phyloP scores from a whole-genome alignment of 257 asterid species.

The Capsicum baccatum region DNA sequence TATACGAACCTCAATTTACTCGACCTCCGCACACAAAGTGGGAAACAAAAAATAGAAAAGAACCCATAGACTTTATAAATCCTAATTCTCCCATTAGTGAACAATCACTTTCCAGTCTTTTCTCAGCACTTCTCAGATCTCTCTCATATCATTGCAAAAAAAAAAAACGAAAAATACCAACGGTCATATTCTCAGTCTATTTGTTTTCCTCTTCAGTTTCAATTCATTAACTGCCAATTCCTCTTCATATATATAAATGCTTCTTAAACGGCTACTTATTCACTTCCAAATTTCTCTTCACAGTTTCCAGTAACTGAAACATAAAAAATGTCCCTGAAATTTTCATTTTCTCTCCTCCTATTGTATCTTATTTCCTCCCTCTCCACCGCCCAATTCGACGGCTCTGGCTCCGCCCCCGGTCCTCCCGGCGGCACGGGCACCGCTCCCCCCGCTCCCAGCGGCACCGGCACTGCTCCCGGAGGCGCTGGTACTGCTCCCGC shows the following conservation, averaged over 20 bases:
- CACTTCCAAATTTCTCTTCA: too few species aligned
- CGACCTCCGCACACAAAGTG: too few species aligned
- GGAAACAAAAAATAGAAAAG: too few species aligned
- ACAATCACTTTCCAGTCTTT: not conserved
- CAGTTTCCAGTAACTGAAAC: not conserved
- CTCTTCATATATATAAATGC: not conserved
- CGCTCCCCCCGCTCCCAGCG: not conserved
- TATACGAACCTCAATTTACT: too few species aligned
- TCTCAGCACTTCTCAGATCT: not conserved
- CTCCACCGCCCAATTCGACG: conserved; percentile 52
- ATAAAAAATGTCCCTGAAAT: not conserved
- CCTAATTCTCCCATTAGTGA: not conserved
- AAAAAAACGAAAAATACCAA: not conserved
- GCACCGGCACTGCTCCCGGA: not conserved
- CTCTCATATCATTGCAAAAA: not conserved
- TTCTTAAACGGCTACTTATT: not conserved
- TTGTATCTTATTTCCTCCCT: conserved; percentile 26
- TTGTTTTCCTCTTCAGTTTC: not conserved
- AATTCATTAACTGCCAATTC: not conserved
- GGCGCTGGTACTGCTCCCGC: not conserved
- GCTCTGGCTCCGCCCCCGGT: conserved; percentile 20
- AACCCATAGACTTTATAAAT: too few species aligned
- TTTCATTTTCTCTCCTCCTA: conserved; percentile 24
- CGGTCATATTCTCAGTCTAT: conserved; percentile 32
- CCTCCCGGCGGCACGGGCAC: not conserved